Evolutionary conservation across 306 rosid genomes (phyloP), one percentile per base, ranked within the genome.

Genomic region (Sindora glabra): DNA sequence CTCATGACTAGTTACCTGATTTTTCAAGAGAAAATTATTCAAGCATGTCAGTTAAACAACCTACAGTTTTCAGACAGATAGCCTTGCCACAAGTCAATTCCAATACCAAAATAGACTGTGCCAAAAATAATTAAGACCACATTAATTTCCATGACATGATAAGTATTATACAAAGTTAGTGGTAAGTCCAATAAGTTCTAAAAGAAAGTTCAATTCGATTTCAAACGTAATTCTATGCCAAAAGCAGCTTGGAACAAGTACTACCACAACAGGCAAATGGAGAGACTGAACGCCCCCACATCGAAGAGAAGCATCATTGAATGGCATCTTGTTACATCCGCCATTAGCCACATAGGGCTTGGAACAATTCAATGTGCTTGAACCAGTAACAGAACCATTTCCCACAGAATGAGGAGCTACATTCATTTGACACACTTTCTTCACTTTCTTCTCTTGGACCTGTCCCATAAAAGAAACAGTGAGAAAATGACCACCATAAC

Each of bases 391-490:
- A 10, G 62, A 68, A 15, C 87, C 81, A 58, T 76, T 78, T 57
- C 79, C 77, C 14, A 62, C 14, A 53, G 83, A 37, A 62, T 72
- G 80, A 62, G 89, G 74, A 62, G 88, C 97, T 57, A 86, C 67
- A 79, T 94, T 89, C 88, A 86, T 84, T 55, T 79, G 92, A 64
- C 95, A 79, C 40, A 94, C 71, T 82, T 86, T 94, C 86, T 86
- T 89, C 62, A 94, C 79, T 81, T 88, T 89, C 90, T 89, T 94
- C 78, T 94, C 97, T 81, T 94, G 96, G 68, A 89, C 95, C 99
- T 89, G 81, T 66, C 58, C 65, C 73, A 65, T 41, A 63, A 23
- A 60, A 46, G 33, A 65, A 10, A 17, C 13, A 66, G 40, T 21
- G 37, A 3, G 27, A 59, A 41, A 37, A 37, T 37, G n/a, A 37